A percentile compares a stretch with the other conserved stretches of the same genome.
phyloP scores from a whole-genome alignment of 2,329 filamentous ascomycete genomes.

The Arthrinium puccinioides region DNA sequence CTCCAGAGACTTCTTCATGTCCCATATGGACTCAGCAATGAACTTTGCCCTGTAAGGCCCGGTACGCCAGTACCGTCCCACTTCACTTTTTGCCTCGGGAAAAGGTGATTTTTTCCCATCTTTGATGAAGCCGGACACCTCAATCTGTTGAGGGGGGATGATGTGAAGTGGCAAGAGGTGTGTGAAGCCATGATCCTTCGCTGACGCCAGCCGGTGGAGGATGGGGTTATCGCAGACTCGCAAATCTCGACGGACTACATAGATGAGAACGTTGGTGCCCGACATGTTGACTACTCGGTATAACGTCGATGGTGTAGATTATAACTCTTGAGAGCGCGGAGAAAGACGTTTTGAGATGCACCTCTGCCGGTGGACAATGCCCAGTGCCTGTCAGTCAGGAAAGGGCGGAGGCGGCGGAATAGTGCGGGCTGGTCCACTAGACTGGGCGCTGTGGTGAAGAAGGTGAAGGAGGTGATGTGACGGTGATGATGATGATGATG shows the following conservation, averaged over 20 bases:
- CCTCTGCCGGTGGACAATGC: not conserved
- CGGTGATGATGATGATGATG: not conserved
- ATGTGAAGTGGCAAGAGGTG: slow-evolving; percentile 67
- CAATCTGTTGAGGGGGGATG: slow-evolving; percentile 63
- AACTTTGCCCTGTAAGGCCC: slow-evolving; percentile 68
- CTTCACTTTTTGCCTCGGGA: slow-evolving; percentile 57
- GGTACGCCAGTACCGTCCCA: slow-evolving; percentile 65
- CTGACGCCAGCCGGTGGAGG: slow-evolving; percentile 49
- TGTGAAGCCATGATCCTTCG: slow-evolving; percentile 47
- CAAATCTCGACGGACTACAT: slow-evolving; percentile 65
- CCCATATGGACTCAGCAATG: slow-evolving; percentile 65
- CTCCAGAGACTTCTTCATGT: slow-evolving; percentile 57
- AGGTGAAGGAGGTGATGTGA: not conserved
- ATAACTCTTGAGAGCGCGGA: not conserved
- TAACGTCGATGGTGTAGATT: not conserved
- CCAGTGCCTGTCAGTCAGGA: not conserved
- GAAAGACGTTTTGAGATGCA: not conserved
- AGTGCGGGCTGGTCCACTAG: too few species aligned
- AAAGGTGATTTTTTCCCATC: slow-evolving; percentile 53
- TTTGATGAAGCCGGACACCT: slow-evolving; percentile 66
- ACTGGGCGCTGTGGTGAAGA: too few species aligned
- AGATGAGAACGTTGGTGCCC: slow-evolving; percentile 52
- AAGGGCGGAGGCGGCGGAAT: not conserved
- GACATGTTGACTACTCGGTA: slow-evolving; percentile 14
- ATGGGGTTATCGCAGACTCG: slow-evolving; percentile 70